A percentile compares a stretch with the other conserved stretches of the same genome.
Conservation (phyloP, 176 grass and related monocot species). For the Rhipidocladum racemiflorum region DNA sequence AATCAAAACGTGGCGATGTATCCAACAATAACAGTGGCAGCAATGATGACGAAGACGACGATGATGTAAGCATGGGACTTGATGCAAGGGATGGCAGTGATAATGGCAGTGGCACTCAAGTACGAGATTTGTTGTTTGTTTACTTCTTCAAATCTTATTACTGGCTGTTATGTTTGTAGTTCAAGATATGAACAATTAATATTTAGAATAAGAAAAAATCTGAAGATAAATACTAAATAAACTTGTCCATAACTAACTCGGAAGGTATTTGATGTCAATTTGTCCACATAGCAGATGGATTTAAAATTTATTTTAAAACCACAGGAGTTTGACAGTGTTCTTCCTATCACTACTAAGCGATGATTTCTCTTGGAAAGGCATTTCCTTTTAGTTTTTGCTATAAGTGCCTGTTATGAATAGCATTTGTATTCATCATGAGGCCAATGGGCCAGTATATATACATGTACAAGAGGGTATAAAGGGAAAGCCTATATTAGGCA, state of each 20-base stretch:
- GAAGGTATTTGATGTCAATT: background rate
- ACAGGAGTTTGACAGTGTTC: background rate
- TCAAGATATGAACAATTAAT: background rate
- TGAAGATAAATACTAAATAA: background rate
- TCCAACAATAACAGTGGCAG: conserved; percentile 55
- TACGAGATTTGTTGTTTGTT: conserved; percentile 36
- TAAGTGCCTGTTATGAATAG: no score
- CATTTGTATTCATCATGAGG: no score
- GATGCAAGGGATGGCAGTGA: conserved; percentile 78
- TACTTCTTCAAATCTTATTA: conserved; percentile 8
- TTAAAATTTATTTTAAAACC: background rate
- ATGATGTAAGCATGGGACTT: conserved; percentile 45
- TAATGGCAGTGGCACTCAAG: conserved; percentile 85
- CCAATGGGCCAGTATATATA: no score
- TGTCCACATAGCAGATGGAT: background rate
- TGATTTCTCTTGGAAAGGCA: background rate
- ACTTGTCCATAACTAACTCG: background rate
- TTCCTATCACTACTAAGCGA: background rate
- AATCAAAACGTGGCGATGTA: conserved; percentile 51
- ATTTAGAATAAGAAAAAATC: background rate
- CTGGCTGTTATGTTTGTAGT: conserved; percentile 1
- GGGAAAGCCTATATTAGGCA: no score
- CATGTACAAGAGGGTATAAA: no score
- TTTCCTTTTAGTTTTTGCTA: background rate
- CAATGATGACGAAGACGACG: conserved; percentile 36